Evolutionary conservation across 2,329 filamentous ascomycete genomes (phyloP), one percentile per base, ranked within the genome.

Genomic region (Seiridium cupressi): DNA sequence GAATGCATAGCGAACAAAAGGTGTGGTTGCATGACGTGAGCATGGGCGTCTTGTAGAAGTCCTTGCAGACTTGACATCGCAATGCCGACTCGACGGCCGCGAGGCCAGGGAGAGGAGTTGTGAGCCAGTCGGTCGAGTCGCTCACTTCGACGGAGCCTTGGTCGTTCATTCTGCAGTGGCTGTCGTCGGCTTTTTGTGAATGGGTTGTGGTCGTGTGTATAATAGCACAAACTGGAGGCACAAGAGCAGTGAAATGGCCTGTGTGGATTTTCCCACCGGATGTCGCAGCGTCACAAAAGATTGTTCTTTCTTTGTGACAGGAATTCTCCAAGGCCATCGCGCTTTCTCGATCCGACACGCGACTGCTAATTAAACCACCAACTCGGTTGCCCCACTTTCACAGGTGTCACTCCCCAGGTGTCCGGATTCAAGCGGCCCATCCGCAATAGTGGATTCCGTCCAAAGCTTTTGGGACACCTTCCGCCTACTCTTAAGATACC

Each of bases 61-160:
- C 96, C 73, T 98, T 98, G 85, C 95, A 99, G 62, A 99, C 91
- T 75, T 98, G 92, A 76, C 95, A 99, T 68, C 95, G 91, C 26
- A 99, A 82, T 3, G 93, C 88, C 62, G 90, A 88, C 70, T 99
- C 95, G 63, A 99, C 85, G 11, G 84, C 79, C 53, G 87, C 81
- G 58, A 96, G 84, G 11, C 79, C 79, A 13, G 85, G 77, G 1
- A 96, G 79, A 2, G 87, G 83, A 10, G 92, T 96, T 9, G 79
- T 70, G 5, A 93, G 81, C 92, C 92, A 96, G 78, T 96, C 92
- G 57, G 91, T 93, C n/a, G 91, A 89, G 76, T 95, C 91, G 55
- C 89, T 77, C 47, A 94, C 77, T 62, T 81, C 77, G 44, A 49
- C 7, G 4, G 55, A 44, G 18, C 51, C 55, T 8, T 49, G 13